Conservation (phyloP, 805 yeast species). For the Jamesozyma gamospora region DNA sequence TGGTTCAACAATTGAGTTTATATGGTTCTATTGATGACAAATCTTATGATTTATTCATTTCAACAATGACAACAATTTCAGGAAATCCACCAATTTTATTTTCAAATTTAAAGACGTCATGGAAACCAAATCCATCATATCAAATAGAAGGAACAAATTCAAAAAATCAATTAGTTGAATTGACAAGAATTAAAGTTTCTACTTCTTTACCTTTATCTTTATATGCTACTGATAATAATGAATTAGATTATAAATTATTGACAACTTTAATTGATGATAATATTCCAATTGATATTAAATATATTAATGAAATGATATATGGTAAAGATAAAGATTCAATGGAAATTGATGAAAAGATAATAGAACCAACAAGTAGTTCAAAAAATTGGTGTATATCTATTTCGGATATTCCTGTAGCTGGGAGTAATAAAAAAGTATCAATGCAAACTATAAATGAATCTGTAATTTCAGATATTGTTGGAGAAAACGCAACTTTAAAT, state of each 20-base stretch:
- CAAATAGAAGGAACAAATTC: constrained; percentile 20
- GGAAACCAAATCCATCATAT: constrained; percentile 23
- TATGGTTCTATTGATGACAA: constrained; percentile 23
- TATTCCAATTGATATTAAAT: constrained; percentile 10
- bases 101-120: constrained; percentile 18
- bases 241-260: constrained; percentile 13
- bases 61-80: constrained; percentile 22
- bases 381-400: constrained; percentile 52
- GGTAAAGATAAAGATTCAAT: constrained; percentile 1
- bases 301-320: constrained; percentile 1
- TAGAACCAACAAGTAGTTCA: background rate
- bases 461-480: constrained; percentile 23
- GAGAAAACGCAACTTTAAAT: constrained; percentile 28
- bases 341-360: constrained; percentile 2
- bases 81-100: constrained; percentile 25
- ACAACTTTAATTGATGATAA: constrained; percentile 9
- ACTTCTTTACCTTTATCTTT: constrained; percentile 16
- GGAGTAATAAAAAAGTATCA: constrained; percentile 45
- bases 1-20: constrained; percentile 28
- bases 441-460: constrained; percentile 61
- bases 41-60: constrained; percentile 20
- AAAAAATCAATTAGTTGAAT: constrained; percentile 26
- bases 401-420: constrained; percentile 69
- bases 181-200: constrained; percentile 22
- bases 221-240: background rate